Evolutionary conservation across 805 yeast genomes (phyloP).

Genomic region (Ascoidea tarda): DNA sequence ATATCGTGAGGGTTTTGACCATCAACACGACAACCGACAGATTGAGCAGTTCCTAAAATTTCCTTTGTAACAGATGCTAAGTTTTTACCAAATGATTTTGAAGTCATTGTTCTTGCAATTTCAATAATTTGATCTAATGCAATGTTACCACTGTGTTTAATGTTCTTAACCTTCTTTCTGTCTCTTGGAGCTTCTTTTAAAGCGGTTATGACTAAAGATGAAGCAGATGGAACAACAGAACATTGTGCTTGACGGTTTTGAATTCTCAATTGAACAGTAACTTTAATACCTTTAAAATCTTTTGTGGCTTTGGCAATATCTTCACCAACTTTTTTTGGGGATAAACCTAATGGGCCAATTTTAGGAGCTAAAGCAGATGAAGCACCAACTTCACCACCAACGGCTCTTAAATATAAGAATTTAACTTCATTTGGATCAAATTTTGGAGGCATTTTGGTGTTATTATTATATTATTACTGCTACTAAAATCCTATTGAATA

Average conservation of each 20-base stretch:
- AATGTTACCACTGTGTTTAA: constrained; percentile 98
- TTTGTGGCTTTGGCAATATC: constrained; percentile 99
- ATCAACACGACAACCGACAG: constrained; percentile 98
- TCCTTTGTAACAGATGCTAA: constrained; percentile 96
- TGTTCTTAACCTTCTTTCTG: constrained; percentile 99
- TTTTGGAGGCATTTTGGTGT: constrained; percentile 81
- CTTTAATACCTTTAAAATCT: constrained; percentile 98
- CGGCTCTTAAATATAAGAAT: constrained; percentile 98
- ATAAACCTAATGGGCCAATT: constrained; percentile 99
- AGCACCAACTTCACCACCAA: constrained; percentile 99
- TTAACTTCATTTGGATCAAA: constrained; percentile 98
- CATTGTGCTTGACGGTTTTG: constrained; percentile 99
- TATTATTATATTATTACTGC: not conserved
- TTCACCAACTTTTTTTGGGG: constrained; percentile 99
- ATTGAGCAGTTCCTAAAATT: constrained; percentile 99
- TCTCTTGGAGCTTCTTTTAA: constrained; percentile 99
- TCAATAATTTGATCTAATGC: constrained; percentile 93
- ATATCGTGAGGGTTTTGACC: constrained; percentile 99
- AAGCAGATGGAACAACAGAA: constrained; percentile 98
- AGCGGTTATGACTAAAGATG: constrained; percentile 97
- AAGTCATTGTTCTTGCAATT: constrained; percentile 95
- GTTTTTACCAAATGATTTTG: constrained; percentile 95
- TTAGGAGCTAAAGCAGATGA: constrained; percentile 99
- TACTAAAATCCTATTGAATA: too few relatives aligned
- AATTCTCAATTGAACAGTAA: constrained; percentile 95